Base-by-base conservation (phyloP, 2,329 filamentous ascomycete species). In the Aspergillus uvarum region DNA sequence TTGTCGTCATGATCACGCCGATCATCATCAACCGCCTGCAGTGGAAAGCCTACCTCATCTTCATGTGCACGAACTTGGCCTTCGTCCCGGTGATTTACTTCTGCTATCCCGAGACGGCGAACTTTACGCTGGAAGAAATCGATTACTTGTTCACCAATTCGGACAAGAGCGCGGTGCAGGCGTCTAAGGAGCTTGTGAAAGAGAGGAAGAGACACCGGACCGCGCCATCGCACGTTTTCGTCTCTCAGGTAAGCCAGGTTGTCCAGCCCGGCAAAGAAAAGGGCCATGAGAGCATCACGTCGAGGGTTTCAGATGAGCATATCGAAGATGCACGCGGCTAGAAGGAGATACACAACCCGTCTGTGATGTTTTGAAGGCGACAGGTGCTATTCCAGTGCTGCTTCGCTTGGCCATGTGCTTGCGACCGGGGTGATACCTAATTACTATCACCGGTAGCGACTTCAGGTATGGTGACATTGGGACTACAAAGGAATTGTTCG, bases 21-120 rank as follows among this genome's bases (percentile, higher is more conserved):
- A 64, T 71, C 12, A 68, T 75, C 52, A 70, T 74, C 52, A 70
- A 72, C 22, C 68, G 68, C 11, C 64, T 75, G 14, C 67, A 67
- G 42, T 74, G 72, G 72, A 74, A 74, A 62, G 72, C 68, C 12
- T 76, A 75, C 56, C 61, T 76, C 29, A 72, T 75, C 47, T 76
- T 76, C 63, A 75, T 74, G 73, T 66, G 67, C 51, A 70, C 67
- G 1, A 75, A 75, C 56, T 66, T 73, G 7, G 60, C 68, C 11
- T 74, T 76, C 50, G 65, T 74, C 24, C 72, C 73, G 1, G 48
- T 68, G 11, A 75, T 82, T 11, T 83, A 78, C 68, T 81, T 82
- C 68, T 76, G 68, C 64, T 79, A 76, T 54, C 78, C 77, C 4
- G 78, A 80, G 57, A 79, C 77, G 0, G 69, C 71, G 16, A 77